phyloP scores from a whole-genome alignment of 495 filamentous ascomycete genomes.

The Hypoxylon subgilvum region DNA sequence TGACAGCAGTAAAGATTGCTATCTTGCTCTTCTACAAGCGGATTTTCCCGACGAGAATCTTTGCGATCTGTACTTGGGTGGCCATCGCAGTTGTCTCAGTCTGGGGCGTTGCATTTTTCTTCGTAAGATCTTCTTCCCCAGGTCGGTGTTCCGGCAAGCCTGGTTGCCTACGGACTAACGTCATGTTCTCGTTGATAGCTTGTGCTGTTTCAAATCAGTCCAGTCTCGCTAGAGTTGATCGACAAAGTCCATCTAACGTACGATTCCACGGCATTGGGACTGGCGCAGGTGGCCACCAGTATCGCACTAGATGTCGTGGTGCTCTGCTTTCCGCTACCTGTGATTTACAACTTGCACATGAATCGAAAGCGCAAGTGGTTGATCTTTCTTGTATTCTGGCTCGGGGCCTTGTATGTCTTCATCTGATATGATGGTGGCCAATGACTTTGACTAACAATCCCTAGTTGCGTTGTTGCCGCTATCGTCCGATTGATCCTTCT shows the following conservation, averaged over 20 bases:
- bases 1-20: not conserved
- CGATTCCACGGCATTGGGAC: slow-evolving; percentile 1
- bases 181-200: not conserved
- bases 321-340: slow-evolving; percentile 31
- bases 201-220: not conserved
- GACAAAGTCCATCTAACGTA: not conserved
- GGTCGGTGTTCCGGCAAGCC: not conserved
- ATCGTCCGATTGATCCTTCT: slow-evolving; percentile 28
- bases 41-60: not conserved
- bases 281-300: slow-evolving; percentile 18
- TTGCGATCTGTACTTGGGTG: not conserved
- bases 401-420: slow-evolving; percentile 38
- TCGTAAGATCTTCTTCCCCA: not conserved
- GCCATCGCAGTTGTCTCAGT: not conserved
- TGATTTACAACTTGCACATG: slow-evolving; percentile 30
- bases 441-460: not conserved
- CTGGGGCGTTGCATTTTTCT: slow-evolving; percentile 1
- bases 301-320: slow-evolving; percentile 33
- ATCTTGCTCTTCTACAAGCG: not conserved
- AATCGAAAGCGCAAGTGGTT: slow-evolving; percentile 19
- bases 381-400: slow-evolving; percentile 36
- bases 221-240: not conserved
- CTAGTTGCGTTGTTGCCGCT: slow-evolving; percentile 33
- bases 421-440: not conserved
- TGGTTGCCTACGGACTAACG: not conserved